Percentiles rank a stretch among this genome's conserved stretches.
phyloP scores from a whole-genome alignment of 805 yeast species.

The Hanseniaspora thailandica region DNA sequence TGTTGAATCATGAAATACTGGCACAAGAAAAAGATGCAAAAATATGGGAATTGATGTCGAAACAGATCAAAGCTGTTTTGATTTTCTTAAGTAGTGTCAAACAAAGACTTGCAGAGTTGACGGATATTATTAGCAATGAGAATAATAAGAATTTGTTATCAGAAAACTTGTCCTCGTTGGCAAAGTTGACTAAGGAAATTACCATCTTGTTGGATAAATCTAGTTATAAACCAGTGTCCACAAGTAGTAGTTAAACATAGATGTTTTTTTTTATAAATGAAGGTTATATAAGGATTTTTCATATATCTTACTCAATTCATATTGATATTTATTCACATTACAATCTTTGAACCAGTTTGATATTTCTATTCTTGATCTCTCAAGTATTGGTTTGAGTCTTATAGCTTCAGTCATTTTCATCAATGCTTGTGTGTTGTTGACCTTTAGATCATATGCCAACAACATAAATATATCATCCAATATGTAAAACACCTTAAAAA shows the following conservation, averaged over 20 bases:
- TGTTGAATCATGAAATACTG: neutral
- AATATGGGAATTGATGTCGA: slow-evolving; percentile 78
- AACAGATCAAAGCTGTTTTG: slow-evolving; percentile 71
- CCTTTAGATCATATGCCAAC: slow-evolving; percentile 3
- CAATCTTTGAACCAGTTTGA: slow-evolving; percentile 29
- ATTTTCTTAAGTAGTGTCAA: slow-evolving; percentile 76
- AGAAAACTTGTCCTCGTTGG: slow-evolving; percentile 65
- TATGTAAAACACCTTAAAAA: slow-evolving; percentile 31
- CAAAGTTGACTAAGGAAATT: slow-evolving; percentile 83
- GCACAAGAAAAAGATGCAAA: slow-evolving; percentile 37
- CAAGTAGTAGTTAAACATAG: neutral
- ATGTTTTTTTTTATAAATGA: neutral
- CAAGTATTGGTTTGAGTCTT: slow-evolving; percentile 42
- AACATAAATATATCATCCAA: slow-evolving; percentile 32
- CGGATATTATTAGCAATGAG: slow-evolving; percentile 62
- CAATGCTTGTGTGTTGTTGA: slow-evolving; percentile 17
- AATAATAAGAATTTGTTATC: slow-evolving; percentile 64
- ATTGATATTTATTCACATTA: slow-evolving; percentile 33
- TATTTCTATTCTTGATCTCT: slow-evolving; percentile 38
- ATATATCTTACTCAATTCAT: slow-evolving; percentile 36
- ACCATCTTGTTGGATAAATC: slow-evolving; percentile 71
- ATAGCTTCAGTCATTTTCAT: slow-evolving; percentile 41
- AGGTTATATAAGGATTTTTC: slow-evolving; percentile 28
- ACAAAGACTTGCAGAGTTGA: neutral
- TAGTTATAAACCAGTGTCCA: neutral